phyloP scores from a whole-genome alignment of 208 protist species.

The Tetramitus jugosus region DNA sequence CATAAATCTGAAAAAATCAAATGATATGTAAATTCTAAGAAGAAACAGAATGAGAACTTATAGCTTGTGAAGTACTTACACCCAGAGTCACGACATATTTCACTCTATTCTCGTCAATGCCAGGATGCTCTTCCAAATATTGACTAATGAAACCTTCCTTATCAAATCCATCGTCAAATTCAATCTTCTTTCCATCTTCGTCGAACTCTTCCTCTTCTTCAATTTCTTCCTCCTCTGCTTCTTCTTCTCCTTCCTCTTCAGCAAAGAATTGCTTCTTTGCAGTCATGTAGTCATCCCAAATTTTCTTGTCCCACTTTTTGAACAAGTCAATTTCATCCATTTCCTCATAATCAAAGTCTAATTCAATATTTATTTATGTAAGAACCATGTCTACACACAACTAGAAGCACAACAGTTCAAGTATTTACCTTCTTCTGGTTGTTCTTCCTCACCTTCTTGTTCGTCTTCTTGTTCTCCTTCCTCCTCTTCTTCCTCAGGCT shows the following conservation, averaged over 20 bases:
- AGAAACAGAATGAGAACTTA: no score
- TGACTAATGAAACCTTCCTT: neutral
- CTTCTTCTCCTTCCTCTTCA: no score
- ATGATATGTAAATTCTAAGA: neutral
- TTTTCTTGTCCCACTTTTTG: conserved; percentile 2
- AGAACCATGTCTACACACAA: no score
- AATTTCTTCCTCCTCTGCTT: neutral
- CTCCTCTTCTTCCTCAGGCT: neutral
- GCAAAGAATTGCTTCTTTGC: neutral
- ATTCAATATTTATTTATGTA: no score
- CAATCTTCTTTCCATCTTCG: neutral
- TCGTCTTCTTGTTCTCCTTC: neutral
- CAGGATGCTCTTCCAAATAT: neutral
- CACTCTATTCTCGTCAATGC: neutral
- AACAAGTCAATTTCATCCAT: neutral
- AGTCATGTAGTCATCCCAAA: conserved; percentile 1
- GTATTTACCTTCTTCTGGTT: no score
- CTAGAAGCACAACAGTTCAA: no score
- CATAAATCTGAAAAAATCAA: neutral
- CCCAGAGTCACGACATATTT: neutral
- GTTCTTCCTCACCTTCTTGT: no score
- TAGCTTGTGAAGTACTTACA: neutral
- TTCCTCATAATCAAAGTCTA: conserved; percentile 4
- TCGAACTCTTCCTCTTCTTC: neutral
- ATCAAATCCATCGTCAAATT: no score